Percentiles rank a stretch among this genome's conserved stretches.
These are phyloP conservation scores for Cyberlindnera japonica DNA, from an alignment of 805 yeast genomes.

Conservation along the genomic window DNA sequence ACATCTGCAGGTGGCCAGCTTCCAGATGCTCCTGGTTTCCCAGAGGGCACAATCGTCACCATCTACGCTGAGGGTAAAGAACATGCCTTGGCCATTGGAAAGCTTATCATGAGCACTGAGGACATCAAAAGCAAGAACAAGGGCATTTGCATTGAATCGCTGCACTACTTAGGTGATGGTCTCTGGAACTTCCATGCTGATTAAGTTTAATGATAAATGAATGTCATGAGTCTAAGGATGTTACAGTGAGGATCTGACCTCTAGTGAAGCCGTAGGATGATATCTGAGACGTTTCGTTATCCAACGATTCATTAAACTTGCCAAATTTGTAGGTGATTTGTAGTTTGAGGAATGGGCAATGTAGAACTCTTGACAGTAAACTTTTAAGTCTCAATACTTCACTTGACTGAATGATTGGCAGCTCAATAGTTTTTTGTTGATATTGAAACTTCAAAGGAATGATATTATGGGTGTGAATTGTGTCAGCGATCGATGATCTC, in stretches of 20 bases:
- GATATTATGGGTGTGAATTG: not conserved
- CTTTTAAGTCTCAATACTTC: conserved; percentile 36
- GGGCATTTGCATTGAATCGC: conserved; percentile 83
- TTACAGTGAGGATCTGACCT: conserved; percentile 16
- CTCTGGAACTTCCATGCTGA: conserved; percentile 64
- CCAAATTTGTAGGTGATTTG: conserved; percentile 25
- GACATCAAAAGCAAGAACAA: conserved; percentile 81
- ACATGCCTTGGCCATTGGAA: conserved; percentile 87
- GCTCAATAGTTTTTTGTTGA: not conserved
- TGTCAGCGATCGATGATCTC: conserved; percentile 24
- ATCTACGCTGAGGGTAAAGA: conserved; percentile 93
- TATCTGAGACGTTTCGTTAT: conserved; percentile 25
- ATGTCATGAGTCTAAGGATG: not conserved
- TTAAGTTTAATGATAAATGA: conserved; percentile 19
- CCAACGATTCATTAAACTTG: conserved; percentile 20
- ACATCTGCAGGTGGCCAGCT: conserved; percentile 81
- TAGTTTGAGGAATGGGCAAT: conserved; percentile 24
- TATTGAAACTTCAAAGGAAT: not conserved
- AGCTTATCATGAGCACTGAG: conserved; percentile 79
- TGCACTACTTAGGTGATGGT: conserved; percentile 87
- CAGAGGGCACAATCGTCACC: conserved; percentile 67
- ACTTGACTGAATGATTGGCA: conserved; percentile 27
- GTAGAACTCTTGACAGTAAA: conserved; percentile 26
- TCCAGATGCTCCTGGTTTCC: conserved; percentile 67
- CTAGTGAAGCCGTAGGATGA: conserved; percentile 22